Conservation (phyloP, 2,329 filamentous ascomycete genomes). For the Epichloe elymi region DNA sequence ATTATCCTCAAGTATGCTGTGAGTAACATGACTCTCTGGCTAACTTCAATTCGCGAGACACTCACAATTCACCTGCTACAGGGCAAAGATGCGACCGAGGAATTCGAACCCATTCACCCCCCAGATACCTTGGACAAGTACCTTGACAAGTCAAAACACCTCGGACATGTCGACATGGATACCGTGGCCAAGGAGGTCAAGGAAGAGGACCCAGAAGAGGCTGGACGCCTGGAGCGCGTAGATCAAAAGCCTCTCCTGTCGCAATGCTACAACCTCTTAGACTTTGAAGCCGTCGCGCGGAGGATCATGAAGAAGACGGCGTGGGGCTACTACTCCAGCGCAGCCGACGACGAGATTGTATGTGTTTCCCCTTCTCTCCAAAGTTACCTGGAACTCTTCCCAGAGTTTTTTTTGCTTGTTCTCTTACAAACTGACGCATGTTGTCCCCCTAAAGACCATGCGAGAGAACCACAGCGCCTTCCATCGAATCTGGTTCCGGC, state of each 20-base stretch:
- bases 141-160: constrained; percentile 71
- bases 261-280: constrained; percentile 86
- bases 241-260: constrained; percentile 64
- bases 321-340: constrained; percentile 96
- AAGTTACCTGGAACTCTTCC: no score
- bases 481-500: constrained; percentile 95
- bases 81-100: constrained; percentile 86
- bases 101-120: constrained; percentile 79
- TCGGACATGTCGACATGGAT: constrained; percentile 79
- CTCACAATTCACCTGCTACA: constrained; percentile 10
- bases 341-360: constrained; percentile 44
- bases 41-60: not conserved
- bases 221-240: constrained; percentile 59
- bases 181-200: constrained; percentile 63
- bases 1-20: constrained; percentile 93
- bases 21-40: constrained; percentile 11
- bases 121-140: constrained; percentile 80
- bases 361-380: constrained; percentile 4
- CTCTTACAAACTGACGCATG: no score
- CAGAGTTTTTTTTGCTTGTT: no score
- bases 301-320: constrained; percentile 89
- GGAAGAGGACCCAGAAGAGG: constrained; percentile 47
- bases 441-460: constrained; percentile 56
- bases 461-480: constrained; percentile 92
- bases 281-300: constrained; percentile 89